Percentiles rank a stretch among this genome's conserved stretches.
These are phyloP conservation scores for Capsicum chinense DNA, from an alignment of 257 asterid species.

Conservation along the genomic window DNA sequence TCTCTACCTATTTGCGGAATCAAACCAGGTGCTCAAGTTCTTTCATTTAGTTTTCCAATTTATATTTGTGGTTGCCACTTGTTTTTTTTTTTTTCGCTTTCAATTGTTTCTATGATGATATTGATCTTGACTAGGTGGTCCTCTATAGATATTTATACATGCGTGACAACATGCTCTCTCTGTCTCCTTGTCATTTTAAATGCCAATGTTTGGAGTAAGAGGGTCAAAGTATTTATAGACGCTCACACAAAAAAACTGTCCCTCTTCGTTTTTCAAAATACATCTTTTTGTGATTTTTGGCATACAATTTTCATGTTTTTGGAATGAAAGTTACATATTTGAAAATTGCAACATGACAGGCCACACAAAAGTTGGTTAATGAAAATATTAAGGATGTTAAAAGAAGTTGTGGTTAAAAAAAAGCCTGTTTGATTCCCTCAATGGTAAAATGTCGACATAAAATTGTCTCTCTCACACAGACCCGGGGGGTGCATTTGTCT, in stretches of 20 bases:
- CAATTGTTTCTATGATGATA: neutral
- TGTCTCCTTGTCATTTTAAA: neutral
- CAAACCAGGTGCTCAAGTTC: conserved; percentile 63
- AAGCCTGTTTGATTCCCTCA: neutral
- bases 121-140: neutral
- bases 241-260: neutral
- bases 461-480: no score
- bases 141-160: neutral
- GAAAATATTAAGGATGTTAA: neutral
- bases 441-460: no score
- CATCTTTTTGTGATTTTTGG: neutral
- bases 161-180: neutral
- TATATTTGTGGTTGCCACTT: conserved; percentile 14
- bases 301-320: neutral
- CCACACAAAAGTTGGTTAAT: neutral
- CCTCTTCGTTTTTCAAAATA: neutral
- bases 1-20: conserved; percentile 81
- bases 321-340: neutral
- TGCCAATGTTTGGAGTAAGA: neutral
- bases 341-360: neutral
- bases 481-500: no score
- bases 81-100: neutral
- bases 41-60: neutral
- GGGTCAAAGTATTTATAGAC: neutral
- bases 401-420: neutral